A percentile compares a stretch with the other conserved stretches of the same genome.
These are phyloP conservation scores for Oryza punctata DNA, from an alignment of 176 grass and related monocot genomes.

Conservation along the genomic window DNA sequence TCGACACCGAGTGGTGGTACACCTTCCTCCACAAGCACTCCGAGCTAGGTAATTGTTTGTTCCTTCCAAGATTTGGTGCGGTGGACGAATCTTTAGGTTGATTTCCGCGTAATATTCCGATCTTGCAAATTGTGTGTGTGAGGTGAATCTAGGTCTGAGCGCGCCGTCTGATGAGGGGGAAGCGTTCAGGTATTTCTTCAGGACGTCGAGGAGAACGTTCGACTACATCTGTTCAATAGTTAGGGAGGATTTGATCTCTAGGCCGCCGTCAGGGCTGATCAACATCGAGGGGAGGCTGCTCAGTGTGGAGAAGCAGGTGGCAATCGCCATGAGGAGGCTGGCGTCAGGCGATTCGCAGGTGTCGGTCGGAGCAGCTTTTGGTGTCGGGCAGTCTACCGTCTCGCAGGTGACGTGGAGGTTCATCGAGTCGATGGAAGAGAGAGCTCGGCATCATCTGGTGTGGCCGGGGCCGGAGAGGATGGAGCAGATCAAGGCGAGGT, in stretches of 20 bases:
- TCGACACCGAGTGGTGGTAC: conserved; percentile 97
- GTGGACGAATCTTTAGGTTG: conserved; percentile 10
- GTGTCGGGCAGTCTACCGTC: conserved; percentile 94
- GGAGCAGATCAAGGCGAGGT: conserved; percentile 64
- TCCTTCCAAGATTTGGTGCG: conserved; percentile 21
- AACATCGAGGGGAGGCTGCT: conserved; percentile 97
- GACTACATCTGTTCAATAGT: conserved; percentile 98
- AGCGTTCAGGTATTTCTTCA: conserved; percentile 97
- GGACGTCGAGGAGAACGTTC: conserved; percentile 86
- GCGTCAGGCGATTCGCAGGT: conserved; percentile 95
- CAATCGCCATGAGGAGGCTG: conserved; percentile 90
- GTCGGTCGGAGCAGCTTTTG: conserved; percentile 87
- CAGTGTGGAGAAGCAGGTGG: conserved; percentile 98
- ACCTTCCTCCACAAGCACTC: conserved; percentile 69
- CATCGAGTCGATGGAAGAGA: conserved; percentile 95
- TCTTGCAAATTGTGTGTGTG: background rate
- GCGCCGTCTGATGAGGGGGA: conserved; percentile 83
- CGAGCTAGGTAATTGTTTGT: conserved; percentile 35
- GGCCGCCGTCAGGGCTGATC: conserved; percentile 94
- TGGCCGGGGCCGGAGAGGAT: conserved; percentile 73
- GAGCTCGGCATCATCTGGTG: conserved; percentile 69
- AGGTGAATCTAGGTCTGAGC: background rate
- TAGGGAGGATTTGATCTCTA: conserved; percentile 86
- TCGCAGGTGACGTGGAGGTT: conserved; percentile 98
- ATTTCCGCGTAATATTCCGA: background rate